Conservation (phyloP, 1,284 basidiomycete genomes). For the Gomphus sp. region DNA sequence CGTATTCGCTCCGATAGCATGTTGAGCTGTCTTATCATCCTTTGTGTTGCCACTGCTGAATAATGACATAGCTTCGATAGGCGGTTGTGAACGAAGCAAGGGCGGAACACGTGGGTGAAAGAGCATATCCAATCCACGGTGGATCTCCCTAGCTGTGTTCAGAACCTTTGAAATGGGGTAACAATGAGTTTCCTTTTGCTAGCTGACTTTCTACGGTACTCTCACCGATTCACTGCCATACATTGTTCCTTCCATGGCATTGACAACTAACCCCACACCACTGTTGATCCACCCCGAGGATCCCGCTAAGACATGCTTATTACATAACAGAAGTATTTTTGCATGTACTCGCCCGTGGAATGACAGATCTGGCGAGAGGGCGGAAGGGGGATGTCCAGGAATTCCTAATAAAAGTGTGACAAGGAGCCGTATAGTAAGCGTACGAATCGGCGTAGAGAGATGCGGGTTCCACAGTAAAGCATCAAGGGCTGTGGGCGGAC, state of each 20-base stretch:
- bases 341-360: slow-evolving; percentile 36
- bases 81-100: slow-evolving; percentile 57
- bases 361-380: slow-evolving; percentile 42
- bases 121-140: slow-evolving; percentile 46
- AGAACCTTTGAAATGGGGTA: slow-evolving; percentile 14
- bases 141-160: slow-evolving; percentile 16
- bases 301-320: slow-evolving; percentile 38
- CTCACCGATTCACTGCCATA: slow-evolving; percentile 11
- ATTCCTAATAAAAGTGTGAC: slow-evolving; percentile 48
- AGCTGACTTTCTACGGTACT: slow-evolving; percentile 7
- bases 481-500: slow-evolving; percentile 34
- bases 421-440: slow-evolving; percentile 47
- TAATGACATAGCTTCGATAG: slow-evolving; percentile 49
- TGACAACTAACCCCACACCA: slow-evolving; percentile 44
- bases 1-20: slow-evolving; percentile 28
- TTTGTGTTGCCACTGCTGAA: slow-evolving; percentile 50
- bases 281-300: slow-evolving; percentile 50
- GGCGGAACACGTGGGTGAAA: slow-evolving; percentile 72
- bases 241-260: slow-evolving; percentile 22
- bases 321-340: slow-evolving; percentile 31
- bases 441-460: slow-evolving; percentile 44
- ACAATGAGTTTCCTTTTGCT: not conserved
- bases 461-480: slow-evolving; percentile 39
- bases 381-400: slow-evolving; percentile 43
- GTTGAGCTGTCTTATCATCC: slow-evolving; percentile 44